Conservation (phyloP, 1,139 yeast species). For the Yamadazyma pseudoaaseri region DNA sequence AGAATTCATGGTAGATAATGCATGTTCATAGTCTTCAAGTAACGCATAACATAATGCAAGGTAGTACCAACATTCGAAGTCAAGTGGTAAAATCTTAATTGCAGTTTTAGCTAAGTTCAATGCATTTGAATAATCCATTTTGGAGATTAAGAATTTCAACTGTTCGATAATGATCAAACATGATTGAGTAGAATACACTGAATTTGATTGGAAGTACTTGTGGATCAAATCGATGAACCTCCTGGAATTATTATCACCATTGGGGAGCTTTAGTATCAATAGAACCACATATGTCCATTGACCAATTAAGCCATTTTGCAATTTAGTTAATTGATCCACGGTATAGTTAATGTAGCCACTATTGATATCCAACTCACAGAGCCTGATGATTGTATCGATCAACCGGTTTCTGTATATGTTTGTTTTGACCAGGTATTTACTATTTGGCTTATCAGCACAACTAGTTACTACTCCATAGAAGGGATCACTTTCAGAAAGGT, state of each 20-base stretch:
- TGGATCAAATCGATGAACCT: constrained; percentile 28
- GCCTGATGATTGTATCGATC: constrained; percentile 29
- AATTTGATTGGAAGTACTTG: constrained; percentile 17
- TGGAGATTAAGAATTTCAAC: constrained; percentile 35
- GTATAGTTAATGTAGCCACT: constrained; percentile 22
- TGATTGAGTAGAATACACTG: constrained; percentile 29
- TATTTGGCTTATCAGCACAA: constrained; percentile 23
- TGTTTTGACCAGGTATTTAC: constrained; percentile 15
- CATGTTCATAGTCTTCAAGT: constrained; percentile 27
- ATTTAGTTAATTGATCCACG: constrained; percentile 11
- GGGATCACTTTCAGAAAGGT: constrained; percentile 25
- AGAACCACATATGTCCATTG: constrained; percentile 31
- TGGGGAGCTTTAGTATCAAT: constrained; percentile 22
- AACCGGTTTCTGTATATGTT: constrained; percentile 33
- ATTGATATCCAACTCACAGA: constrained; percentile 20
- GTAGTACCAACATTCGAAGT: constrained; percentile 42
- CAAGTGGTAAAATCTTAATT: constrained; percentile 37
- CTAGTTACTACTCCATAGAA: constrained; percentile 30
- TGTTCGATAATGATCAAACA: constrained; percentile 40
- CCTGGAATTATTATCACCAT: constrained; percentile 25
- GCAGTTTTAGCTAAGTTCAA: constrained; percentile 30
- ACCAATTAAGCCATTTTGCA: constrained; percentile 9
- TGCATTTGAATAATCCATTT: constrained; percentile 26
- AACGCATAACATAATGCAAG: constrained; percentile 36
- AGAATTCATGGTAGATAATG: constrained; percentile 34